Evolutionary conservation across 2,329 filamentous ascomycete species (phyloP), one percentile per base, ranked within the genome.

Genomic region (Fusarium goolgardi): DNA sequence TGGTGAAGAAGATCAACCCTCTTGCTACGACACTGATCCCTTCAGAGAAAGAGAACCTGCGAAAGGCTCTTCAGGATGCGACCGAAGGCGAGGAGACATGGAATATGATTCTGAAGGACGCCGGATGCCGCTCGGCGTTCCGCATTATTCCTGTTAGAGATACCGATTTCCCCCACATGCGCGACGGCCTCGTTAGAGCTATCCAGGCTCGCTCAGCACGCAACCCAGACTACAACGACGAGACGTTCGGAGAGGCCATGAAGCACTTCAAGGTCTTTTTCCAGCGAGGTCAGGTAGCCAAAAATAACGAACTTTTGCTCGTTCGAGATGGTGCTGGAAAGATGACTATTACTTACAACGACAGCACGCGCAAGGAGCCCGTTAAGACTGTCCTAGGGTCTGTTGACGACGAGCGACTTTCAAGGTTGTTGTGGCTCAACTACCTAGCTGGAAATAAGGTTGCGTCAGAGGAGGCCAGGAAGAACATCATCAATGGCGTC

Each of bases 161-260:
- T 78, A 99, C 96, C 20, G 94, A 98, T 79, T 98, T 97, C 79
- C 88, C 90, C 69, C 96, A 99, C 78, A 80, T 99, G 65, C 88
- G 95, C 40, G 96, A 99, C 76, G 96, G 92, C 2, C 96, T 94
- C 82, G 92, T 97, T 61, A 88, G 94, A 8, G 91, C 92, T 23
- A 91, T 99, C 67, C 91, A 92, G 55, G 90, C 87, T 11, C 88
- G 91, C 34, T 90, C 91, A 4, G 84, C 89, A 66, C 83, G 84
- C 23, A 83, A 85, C 40, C 80, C 81, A 34, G 79, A 80, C 2
- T 84, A 88, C 76, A 84, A 86, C 25, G 91, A 95, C 70, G 93
- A 96, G 65, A 83, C 82, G 0, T 98, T 98, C 74, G 92, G 92
- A 16, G 78, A 83, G 16, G 87, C 91, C 1, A 86, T 98, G 81